A percentile compares a stretch with the other conserved stretches of the same genome.
Evolutionary conservation across 129 eudicot genomes (phyloP).

Genomic region (Chrysanthemum seticuspe): DNA sequence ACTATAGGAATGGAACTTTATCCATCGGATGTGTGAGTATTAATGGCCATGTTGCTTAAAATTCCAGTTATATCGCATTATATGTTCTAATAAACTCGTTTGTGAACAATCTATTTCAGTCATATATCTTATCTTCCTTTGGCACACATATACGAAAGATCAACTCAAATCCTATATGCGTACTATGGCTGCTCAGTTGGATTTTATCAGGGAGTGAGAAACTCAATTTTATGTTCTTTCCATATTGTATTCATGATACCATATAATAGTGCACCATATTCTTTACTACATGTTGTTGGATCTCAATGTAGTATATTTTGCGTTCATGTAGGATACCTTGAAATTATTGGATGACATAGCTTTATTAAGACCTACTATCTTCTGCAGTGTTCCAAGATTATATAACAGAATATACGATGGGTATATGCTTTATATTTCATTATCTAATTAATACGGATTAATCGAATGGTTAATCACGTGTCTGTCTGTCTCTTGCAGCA

Average conservation of each 20-base stretch:
- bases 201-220: slow-evolving; percentile 85
- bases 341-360: slow-evolving; percentile 86
- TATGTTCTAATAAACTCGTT: slow-evolving; percentile 5
- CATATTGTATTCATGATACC: background rate
- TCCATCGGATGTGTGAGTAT: slow-evolving; percentile 75
- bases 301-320: background rate
- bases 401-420: slow-evolving; percentile 71
- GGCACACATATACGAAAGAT: slow-evolving; percentile 83
- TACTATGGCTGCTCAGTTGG: slow-evolving; percentile 72
- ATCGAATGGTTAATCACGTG: slow-evolving; percentile 16
- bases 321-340: slow-evolving; percentile 58
- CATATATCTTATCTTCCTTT: slow-evolving; percentile 83
- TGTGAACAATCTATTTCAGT: slow-evolving; percentile 38
- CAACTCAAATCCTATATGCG: slow-evolving; percentile 41
- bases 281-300: background rate
- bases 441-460: background rate
- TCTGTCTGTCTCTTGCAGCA: slow-evolving; percentile 39
- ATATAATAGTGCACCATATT: background rate
- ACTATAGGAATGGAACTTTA: slow-evolving; percentile 39
- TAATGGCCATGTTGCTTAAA: background rate
- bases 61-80: background rate
- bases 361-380: slow-evolving; percentile 65
- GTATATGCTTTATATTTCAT: slow-evolving; percentile 33
- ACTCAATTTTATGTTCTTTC: slow-evolving; percentile 22
- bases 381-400: slow-evolving; percentile 88